Evolutionary conservation across 2,329 filamentous ascomycete species (phyloP).

Genomic region (Phialophora chinensis): DNA sequence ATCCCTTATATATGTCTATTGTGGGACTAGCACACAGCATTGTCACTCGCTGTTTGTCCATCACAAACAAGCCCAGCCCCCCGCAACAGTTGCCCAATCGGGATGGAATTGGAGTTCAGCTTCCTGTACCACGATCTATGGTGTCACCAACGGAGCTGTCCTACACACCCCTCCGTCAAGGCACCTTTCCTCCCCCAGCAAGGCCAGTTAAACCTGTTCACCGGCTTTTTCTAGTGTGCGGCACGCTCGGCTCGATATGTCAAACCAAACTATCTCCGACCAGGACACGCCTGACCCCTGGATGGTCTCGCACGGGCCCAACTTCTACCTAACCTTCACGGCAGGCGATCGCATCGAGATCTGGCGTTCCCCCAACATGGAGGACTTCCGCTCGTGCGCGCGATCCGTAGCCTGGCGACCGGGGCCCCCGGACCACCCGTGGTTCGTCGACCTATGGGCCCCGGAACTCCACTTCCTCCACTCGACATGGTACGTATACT

Average conservation of each 20-base stretch:
- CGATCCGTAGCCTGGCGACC: conserved; percentile 47
- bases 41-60: neutral
- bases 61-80: too few relatives aligned
- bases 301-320: conserved; percentile 40
- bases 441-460: conserved; percentile 59
- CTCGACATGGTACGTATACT: conserved; percentile 61
- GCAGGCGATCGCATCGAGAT: conserved; percentile 47
- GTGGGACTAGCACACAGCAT: neutral
- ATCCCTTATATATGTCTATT: neutral
- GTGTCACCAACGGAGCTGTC: neutral
- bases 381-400: conserved; percentile 42
- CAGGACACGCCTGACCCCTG: conserved; percentile 45
- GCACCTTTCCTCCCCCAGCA: neutral
- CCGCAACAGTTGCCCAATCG: neutral
- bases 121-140: neutral
- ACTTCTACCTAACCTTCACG: conserved; percentile 45
- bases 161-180: neutral
- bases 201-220: neutral
- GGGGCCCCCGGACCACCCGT: conserved; percentile 46
- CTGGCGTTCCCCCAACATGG: conserved; percentile 43
- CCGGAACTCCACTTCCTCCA: conserved; percentile 60
- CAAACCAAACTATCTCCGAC: conserved; percentile 41
- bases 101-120: neutral
- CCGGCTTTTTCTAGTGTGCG: neutral
- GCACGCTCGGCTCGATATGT: conserved; percentile 37